Evolutionary conservation across 352 stramenopile species (phyloP), one percentile per base, ranked within the genome.

Genomic region (Pythium scleroteichum): DNA sequence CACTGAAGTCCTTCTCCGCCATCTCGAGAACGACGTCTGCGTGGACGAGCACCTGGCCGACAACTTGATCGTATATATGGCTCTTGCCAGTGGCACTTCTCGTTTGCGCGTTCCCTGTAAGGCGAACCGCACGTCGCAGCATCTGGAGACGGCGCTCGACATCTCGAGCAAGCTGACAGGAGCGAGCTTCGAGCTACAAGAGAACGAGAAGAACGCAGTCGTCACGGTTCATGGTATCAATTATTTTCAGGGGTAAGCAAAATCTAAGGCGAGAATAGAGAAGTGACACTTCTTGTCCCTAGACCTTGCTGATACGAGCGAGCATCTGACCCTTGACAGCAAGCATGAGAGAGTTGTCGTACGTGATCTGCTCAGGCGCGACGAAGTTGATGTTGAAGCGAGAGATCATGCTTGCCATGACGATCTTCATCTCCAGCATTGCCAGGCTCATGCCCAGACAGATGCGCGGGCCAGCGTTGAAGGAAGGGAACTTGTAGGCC

Each of bases 41-140:
- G 69, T 92, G 33, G 82, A 90, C 45, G 82, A 90, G 54, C 80
- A 92, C 56, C 49, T 92, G 1, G 80, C 82, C 0, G 82, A 92
- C 66, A 90, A 92, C 41, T 59, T 64, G 1, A 67, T 90, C 20
- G 76, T 90, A 29, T 89, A 78, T 52, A 89, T 92, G 80, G 75
- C 77, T 12, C 68, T 92, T 19, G 78, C 82, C 1, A 35, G 40
- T 12, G 82, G 80, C 1, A 73, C 68, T 0, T 92, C 82, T 27
- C 59, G 69, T 0, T 45, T 92, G 33, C 78, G 79, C 10, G 73
- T 92, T 17, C 77, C 79, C 0, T 56, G 62, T 9, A 79, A 79
- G 33, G 61, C 64, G 0, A 62, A 75, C 10, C 73, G 75, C 19
- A 68, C 71, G 9, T 88, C 79, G 12, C 54, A 81, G 35, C 79